Conservation (phyloP, 106 monocot genomes). For the Cymbidium sinense region DNA sequence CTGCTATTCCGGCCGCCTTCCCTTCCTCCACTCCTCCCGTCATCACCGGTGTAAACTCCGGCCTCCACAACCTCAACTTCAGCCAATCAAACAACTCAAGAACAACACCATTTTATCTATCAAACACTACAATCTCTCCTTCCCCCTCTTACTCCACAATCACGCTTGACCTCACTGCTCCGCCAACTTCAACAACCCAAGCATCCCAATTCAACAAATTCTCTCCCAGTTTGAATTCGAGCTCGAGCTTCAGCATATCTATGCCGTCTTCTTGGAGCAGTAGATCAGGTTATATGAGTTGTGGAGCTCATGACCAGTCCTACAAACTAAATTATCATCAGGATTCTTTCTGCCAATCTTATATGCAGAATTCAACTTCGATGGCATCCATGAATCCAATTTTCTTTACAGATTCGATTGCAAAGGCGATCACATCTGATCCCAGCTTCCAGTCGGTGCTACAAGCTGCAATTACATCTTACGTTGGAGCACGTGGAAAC, state of each 20-base stretch:
- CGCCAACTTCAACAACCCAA: neutral
- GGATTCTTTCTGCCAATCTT: neutral
- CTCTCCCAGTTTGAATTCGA: neutral
- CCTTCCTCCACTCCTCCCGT: neutral
- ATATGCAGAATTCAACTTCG: neutral
- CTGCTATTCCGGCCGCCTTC: neutral
- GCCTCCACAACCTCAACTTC: constrained; percentile 25
- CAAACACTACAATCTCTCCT: constrained; percentile 21
- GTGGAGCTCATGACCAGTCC: neutral
- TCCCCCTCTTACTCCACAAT: constrained; percentile 33
- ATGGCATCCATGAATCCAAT: neutral
- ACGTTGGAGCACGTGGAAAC: constrained; percentile 8
- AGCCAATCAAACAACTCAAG: constrained; percentile 11
- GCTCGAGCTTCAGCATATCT: constrained; percentile 10
- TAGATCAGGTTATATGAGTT: neutral
- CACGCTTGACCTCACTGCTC: constrained; percentile 47
- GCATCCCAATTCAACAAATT: constrained; percentile 9
- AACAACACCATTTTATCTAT: constrained; percentile 16
- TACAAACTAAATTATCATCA: neutral
- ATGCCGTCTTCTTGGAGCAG: constrained; percentile 5
- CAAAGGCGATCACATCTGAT: constrained; percentile 10
- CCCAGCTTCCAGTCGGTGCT: constrained; percentile 9
- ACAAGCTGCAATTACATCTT: constrained; percentile 4
- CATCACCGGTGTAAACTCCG: neutral
- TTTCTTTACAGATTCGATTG: neutral